These are phyloP conservation scores for Solanum gracilifrons DNA, from an alignment of 257 asterid genomes.

Conservation along the genomic window DNA sequence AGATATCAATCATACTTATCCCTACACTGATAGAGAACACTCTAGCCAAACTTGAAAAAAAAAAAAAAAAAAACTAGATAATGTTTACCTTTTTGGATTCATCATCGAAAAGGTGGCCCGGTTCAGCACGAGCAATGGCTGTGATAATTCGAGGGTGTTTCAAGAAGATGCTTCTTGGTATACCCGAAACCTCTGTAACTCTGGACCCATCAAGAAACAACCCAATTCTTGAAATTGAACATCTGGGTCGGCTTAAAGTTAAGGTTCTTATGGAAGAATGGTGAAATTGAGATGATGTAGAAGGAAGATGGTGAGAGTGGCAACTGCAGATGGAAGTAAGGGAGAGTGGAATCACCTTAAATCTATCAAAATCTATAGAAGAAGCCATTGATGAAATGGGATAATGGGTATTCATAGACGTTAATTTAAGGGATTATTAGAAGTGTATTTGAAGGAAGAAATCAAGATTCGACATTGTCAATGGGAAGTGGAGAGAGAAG, in stretches of 20 bases:
- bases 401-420: not conserved
- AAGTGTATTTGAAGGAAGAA: not conserved
- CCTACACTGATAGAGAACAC: not conserved
- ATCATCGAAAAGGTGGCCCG: constrained; percentile 30
- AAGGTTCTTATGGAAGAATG: constrained; percentile 5
- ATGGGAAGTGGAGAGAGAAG: not conserved
- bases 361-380: constrained; percentile 38
- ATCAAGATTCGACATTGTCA: constrained; percentile 3
- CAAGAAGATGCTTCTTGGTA: constrained; percentile 15
- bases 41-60: not conserved
- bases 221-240: constrained; percentile 17
- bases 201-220: constrained; percentile 9
- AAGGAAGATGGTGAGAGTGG: constrained; percentile 13
- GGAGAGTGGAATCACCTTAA: constrained; percentile 36
- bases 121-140: constrained; percentile 49
- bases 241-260: constrained; percentile 13
- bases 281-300: not conserved
- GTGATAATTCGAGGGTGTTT: constrained; percentile 31
- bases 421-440: not conserved
- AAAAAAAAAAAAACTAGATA: not conserved
- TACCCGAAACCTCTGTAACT: constrained; percentile 8
- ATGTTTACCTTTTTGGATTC: constrained; percentile 31
- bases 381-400: constrained; percentile 36
- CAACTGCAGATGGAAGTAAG: constrained; percentile 35
- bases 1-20: not conserved